Percentiles rank a stretch among this genome's conserved stretches.
Conservation (phyloP, 2,329 filamentous ascomycete species). For the Cryoendolithus antarcticus region DNA sequence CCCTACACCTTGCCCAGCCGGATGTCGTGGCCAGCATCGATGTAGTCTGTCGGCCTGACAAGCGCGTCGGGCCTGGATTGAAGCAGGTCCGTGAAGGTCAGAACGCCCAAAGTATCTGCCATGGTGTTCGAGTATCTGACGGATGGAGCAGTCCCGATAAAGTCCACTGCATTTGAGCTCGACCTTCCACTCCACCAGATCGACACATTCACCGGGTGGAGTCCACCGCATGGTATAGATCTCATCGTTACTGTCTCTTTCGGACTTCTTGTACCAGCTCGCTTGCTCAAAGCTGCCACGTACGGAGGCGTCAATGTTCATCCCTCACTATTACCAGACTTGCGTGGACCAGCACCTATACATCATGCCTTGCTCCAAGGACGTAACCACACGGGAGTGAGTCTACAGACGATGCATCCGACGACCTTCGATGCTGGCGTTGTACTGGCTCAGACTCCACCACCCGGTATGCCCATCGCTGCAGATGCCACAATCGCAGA, state of each 20-base stretch:
- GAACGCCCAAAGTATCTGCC: no score
- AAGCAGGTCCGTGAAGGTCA: conserved; percentile 57
- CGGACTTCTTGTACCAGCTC: conserved; percentile 71
- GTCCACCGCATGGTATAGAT: conserved; percentile 46
- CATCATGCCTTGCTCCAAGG: conserved; percentile 63
- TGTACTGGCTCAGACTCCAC: conserved; percentile 50
- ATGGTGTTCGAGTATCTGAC: no score
- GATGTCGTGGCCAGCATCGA: conserved; percentile 62
- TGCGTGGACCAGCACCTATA: conserved; percentile 76
- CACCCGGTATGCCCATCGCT: conserved; percentile 42
- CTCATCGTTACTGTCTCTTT: conserved; percentile 89
- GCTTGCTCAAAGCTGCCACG: conserved; percentile 55
- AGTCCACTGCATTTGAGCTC: conserved; percentile 50
- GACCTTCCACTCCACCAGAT: conserved; percentile 58
- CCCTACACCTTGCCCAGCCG: conserved; percentile 29
- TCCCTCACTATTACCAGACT: conserved; percentile 66
- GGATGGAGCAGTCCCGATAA: conserved; percentile 55
- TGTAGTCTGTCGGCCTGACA: conserved; percentile 71
- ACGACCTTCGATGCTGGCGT: conserved; percentile 64
- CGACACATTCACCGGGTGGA: conserved; percentile 74
- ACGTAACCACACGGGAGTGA: conserved; percentile 55
- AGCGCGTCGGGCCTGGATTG: conserved; percentile 62
- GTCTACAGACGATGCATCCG: conserved; percentile 75
- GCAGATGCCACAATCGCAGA: conserved; percentile 34
- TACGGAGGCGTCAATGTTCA: conserved; percentile 92